These are phyloP conservation scores for Ophiostoma quercus DNA, from an alignment of 2,329 filamentous ascomycete genomes.

Conservation along the genomic window DNA sequence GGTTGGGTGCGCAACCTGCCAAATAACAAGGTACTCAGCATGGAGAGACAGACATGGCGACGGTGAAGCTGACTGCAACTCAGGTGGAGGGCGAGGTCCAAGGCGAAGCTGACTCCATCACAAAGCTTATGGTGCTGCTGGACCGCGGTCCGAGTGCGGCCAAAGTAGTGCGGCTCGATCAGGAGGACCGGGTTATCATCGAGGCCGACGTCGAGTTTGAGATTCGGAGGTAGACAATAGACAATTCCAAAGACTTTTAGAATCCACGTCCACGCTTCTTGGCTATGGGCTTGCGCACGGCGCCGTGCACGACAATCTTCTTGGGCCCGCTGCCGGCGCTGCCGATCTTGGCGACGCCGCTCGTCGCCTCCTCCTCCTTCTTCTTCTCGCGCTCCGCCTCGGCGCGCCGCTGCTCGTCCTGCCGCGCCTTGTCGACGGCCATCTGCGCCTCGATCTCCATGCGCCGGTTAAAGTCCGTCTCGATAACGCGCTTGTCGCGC, in stretches of 20 bases:
- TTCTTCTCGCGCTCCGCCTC: conserved; percentile 45
- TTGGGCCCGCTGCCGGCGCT: conserved; percentile 38
- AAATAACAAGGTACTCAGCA: conserved; percentile 46
- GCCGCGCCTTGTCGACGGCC: conserved; percentile 72
- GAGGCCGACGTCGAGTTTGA: conserved; percentile 64
- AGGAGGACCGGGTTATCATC: conserved; percentile 58
- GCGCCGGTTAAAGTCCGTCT: conserved; percentile 85
- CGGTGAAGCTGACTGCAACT: not conserved
- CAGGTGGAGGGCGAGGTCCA: conserved; percentile 90
- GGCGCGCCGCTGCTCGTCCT: conserved; percentile 51
- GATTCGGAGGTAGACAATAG: conserved; percentile 40
- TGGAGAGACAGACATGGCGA: no score
- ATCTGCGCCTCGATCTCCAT: conserved; percentile 93
- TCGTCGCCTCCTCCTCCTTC: conserved; percentile 37
- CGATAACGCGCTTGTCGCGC: conserved; percentile 77
- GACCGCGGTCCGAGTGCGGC: conserved; percentile 68
- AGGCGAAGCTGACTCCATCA: conserved; percentile 59
- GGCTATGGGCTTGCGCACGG: conserved; percentile 54
- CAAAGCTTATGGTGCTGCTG: conserved; percentile 68
- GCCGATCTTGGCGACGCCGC: conserved; percentile 37
- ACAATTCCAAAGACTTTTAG: not conserved
- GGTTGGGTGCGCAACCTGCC: conserved; percentile 59
- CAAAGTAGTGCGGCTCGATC: conserved; percentile 68
- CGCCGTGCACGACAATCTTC: conserved; percentile 57
- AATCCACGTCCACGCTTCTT: conserved; percentile 45